Base-by-base conservation (phyloP, 2,329 filamentous ascomycete species). In the Ceratocystis cacaofunesta region DNA sequence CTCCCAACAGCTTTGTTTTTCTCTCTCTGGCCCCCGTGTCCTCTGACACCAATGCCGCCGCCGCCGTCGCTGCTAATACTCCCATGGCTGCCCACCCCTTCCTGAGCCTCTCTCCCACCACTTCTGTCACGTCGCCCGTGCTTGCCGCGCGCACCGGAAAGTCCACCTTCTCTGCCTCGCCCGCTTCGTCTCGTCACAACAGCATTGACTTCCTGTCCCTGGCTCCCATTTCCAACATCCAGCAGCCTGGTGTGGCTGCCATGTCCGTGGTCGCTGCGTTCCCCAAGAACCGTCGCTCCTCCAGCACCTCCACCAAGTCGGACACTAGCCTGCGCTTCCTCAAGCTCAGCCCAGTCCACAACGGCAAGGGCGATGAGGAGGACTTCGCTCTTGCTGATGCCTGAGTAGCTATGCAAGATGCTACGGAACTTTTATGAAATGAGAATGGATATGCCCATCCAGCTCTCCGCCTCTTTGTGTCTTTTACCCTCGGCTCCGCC, bases 291-390 rank as follows among this genome's bases (percentile, higher is more conserved):
- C 78, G 81, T 72, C 81, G 83, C 73, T 80, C 78, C 68, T 82
- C 80, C 66, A 58, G 25, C 12, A 28, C 19, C 55, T 82, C 79
- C 73, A 72, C 79, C 69, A 82, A 78, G 76, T 81, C 78, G 72
- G 73, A 74, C 68, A 74, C 71, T 70, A 77, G 74, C 71, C 68
- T 66, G 70, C 71, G 69, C 28, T 81, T 86, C 73, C 79, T 87
- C 70, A 85, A 85, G 77, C 81, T 87, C 66, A 81, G 82, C 28
- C 83, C 83, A 43, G 83, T 86, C 67, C 82, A 85, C 78, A 85
- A 78, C 74, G 84, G 84, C 76, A 79, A 82, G 75, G 77, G 75
- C 58, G 83, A 85, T 76, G 85, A 76, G 72, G 74, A 79, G 73
- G 78, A 81, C 70, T 74, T 79, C 50, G 74, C 75, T 41, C 72